Evolutionary conservation across 106 monocot species (phyloP), one percentile per base, ranked within the genome.

Genomic region (Dioscorea dumetorum): DNA sequence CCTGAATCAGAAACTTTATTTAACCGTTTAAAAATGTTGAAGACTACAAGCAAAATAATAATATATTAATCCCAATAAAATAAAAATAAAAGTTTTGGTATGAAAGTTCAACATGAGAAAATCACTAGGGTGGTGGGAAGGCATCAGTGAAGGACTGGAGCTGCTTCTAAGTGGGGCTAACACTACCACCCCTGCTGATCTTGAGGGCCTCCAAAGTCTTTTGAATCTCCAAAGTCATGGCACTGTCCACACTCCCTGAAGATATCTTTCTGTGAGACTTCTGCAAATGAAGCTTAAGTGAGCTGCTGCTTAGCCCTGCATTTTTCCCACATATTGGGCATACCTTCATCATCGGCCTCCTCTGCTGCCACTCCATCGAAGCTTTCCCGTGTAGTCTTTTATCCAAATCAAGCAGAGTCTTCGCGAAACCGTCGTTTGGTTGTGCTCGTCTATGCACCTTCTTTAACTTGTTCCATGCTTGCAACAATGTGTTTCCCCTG

Each of bases 291-390:
- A 97, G 82, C 65, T 97, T 97, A 10, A 92, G 76, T 17, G 92
- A 97, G 70, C 97, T 90, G 11, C 84, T 92, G 87, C 92, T 97
- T 17, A 97, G 70, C 0, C 97, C 97, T 0, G 79, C 92, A 57
- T 87, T 83, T 74, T 90, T 90, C 7, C 87, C 85, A 32, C 97
- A 97, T 21, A 97, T 81, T 0, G 87, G 89, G 72, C 97, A 97
- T 4, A 90, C 84, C 67, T 87, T 89, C 89, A 97, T 97, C 48
- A 33, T 80, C 0, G 92, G 97, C 15, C 78, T 74, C 73, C 63
- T 89, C 9, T 81, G 86, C 65, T 97, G 92, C 97, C 97, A 99
- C 20, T 86, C 80, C 97, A 99, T 99, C 0, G 97, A 99, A 52
- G 68, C 64, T 58, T 70, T 79, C 17, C 92, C 97, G 41, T 99